Base-by-base conservation (phyloP, 257 asterid species). In the Ilex aquifolium region DNA sequence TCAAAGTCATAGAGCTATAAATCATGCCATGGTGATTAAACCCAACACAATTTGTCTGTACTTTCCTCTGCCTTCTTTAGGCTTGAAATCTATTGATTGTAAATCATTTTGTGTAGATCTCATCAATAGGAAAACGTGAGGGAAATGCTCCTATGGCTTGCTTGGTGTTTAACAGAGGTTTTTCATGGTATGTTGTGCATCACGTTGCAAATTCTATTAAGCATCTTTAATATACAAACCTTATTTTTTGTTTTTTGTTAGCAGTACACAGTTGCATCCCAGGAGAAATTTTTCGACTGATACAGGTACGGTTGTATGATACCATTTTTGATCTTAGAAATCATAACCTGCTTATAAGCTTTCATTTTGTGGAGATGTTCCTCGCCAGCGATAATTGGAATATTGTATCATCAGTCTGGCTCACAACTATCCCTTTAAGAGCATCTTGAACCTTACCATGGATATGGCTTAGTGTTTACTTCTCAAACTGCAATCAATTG, bases 231-330 rank as follows among this genome's bases (percentile, higher is more conserved):
- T 49, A 6, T n/a, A 12, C 17, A 0, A 4, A 49, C 10, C 65
- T 60, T 15, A 57, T 14, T 5, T 65, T 11, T 3, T 36, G 36
- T 64, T 39, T 44, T 54, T 16, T 68, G 62, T 55, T 75, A 57
- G 56, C 83, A 86, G 97, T 71, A 73, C 76, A 63, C 76, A 46
- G 58, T 67, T 55, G 71, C 78, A 59, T 61, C 54, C 51, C 46
- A 70, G 60, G 57, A 79, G 88, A 72, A 67, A 72, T 13, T 88
- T 83, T 74, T 85, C 95, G 62, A 64, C 94, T 14, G 80, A 77
- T 66, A 73, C 95, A 80, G 95, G 97, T 90, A 70, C 72, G 84
- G 55, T 51, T 63, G 31, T 60, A 49, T 49, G 58, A 15, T 44
- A 13, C 63, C 60, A 46, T 50, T 50, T 50, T 50, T 9, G 50